A percentile compares a stretch with the other conserved stretches of the same genome.
Conservation (phyloP, 345 rosid species). For the Eutrema japonicum region DNA sequence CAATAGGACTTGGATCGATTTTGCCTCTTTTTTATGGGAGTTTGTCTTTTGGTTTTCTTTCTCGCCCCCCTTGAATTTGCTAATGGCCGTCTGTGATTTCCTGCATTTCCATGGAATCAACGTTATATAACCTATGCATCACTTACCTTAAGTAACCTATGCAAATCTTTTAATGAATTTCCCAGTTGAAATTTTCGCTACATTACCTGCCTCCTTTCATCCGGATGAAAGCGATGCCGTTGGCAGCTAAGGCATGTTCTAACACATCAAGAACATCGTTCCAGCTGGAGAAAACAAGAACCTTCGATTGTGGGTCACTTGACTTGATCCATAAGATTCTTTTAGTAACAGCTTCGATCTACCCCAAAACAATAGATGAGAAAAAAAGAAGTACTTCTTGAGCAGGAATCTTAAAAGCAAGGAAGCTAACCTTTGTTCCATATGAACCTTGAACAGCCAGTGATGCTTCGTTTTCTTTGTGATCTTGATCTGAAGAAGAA, state of each 20-base stretch:
- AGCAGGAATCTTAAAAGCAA: conserved; percentile 17
- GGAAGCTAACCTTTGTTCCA: conserved; percentile 81
- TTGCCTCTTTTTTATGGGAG: conserved; percentile 43
- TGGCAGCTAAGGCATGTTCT: conserved; percentile 78
- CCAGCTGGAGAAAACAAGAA: conserved; percentile 97
- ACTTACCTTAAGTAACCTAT: neutral
- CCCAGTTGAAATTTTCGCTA: conserved; percentile 2
- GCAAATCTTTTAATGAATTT: neutral
- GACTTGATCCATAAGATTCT: conserved; percentile 87
- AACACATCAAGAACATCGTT: conserved; percentile 97
- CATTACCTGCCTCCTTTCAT: conserved; percentile 97
- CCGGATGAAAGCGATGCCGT: conserved; percentile 66
- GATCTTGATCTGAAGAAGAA: conserved; percentile 54
- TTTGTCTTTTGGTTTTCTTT: conserved; percentile 39
- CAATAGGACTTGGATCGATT: conserved; percentile 70
- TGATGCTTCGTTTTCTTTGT: conserved; percentile 58
- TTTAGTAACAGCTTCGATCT: conserved; percentile 92
- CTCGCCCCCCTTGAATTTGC: conserved; percentile 61
- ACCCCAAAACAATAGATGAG: conserved; percentile 42
- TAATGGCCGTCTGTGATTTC: conserved; percentile 83
- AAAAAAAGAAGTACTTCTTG: conserved; percentile 14
- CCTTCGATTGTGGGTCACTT: conserved; percentile 74
- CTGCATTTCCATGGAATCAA: conserved; percentile 49
- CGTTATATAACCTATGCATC: neutral
- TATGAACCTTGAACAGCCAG: conserved; percentile 82